phyloP scores from a whole-genome alignment of 495 filamentous ascomycete species.

The Talaromyces proteolyticus region DNA sequence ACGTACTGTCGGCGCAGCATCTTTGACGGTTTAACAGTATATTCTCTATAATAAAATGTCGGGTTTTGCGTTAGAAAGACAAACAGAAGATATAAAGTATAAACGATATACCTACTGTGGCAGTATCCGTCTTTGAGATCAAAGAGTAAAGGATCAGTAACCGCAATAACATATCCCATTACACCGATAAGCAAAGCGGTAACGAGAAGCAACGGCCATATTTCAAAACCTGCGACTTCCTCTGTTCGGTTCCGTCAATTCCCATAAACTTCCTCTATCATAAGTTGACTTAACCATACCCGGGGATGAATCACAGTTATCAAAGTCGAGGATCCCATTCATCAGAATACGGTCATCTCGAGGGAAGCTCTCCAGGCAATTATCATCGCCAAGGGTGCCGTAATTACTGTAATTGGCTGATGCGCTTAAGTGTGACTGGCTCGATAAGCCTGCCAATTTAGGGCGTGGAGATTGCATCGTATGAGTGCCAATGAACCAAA shows the following conservation, averaged over 20 bases:
- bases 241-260: not conserved
- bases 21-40: not conserved
- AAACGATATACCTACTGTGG: not conserved
- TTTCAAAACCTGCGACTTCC: not conserved
- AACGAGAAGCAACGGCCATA: not conserved
- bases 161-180: constrained; percentile 1
- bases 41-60: not conserved
- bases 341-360: not conserved
- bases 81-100: not conserved
- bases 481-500: no score
- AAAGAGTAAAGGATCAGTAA: not conserved
- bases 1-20: not conserved
- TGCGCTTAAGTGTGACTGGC: not conserved
- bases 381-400: not conserved
- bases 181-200: not conserved
- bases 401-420: not conserved
- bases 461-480: not conserved
- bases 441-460: no score
- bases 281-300: not conserved
- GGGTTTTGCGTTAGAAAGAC: no score
- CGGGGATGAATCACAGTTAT: not conserved
- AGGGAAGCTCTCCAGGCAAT: not conserved
- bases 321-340: not conserved
- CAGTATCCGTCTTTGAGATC: not conserved
- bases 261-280: not conserved